These are phyloP conservation scores for Coemansia sp. DNA, from an alignment of 192 early-diverging fungal species.

Conservation along the genomic window DNA sequence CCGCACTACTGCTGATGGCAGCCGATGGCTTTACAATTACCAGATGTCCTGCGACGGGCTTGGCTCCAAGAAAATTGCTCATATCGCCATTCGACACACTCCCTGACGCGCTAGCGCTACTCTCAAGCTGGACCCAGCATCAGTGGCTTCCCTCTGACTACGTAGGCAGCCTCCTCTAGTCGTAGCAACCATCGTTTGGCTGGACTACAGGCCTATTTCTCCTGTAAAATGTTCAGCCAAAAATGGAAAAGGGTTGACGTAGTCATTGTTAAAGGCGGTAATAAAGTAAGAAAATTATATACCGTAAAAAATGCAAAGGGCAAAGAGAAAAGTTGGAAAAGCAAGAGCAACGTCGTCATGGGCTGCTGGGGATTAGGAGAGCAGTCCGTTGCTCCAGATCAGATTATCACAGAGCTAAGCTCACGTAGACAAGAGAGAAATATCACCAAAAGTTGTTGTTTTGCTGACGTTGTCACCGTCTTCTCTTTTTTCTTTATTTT, in stretches of 20 bases:
- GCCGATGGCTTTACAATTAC: constrained; percentile 14
- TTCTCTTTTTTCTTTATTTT: too few species aligned
- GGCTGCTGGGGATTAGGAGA: too few species aligned
- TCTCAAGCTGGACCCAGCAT: neutral
- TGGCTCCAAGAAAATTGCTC: neutral
- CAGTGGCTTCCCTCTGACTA: neutral
- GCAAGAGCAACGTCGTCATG: neutral
- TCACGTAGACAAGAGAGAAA: too few species aligned
- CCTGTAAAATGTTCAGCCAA: neutral
- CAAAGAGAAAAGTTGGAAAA: too few species aligned
- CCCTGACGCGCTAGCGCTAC: neutral
- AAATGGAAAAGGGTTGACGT: neutral
- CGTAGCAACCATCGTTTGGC: too few species aligned
- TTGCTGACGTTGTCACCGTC: too few species aligned
- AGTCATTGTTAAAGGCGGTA: too few species aligned
- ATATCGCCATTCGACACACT: neutral
- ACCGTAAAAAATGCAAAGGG: too few species aligned
- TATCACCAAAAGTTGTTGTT: too few species aligned
- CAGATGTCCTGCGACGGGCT: neutral
- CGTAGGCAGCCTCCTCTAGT: neutral
- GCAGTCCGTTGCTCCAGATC: too few species aligned
- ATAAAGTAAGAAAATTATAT: too few species aligned
- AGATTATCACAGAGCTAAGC: too few species aligned
- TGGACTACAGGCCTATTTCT: neutral
- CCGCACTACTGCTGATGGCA: constrained; percentile 13